A percentile compares a stretch with the other conserved stretches of the same genome.
Evolutionary conservation across 176 grass and related monocot genomes (phyloP).

Genomic region (Oryza brachyantha): DNA sequence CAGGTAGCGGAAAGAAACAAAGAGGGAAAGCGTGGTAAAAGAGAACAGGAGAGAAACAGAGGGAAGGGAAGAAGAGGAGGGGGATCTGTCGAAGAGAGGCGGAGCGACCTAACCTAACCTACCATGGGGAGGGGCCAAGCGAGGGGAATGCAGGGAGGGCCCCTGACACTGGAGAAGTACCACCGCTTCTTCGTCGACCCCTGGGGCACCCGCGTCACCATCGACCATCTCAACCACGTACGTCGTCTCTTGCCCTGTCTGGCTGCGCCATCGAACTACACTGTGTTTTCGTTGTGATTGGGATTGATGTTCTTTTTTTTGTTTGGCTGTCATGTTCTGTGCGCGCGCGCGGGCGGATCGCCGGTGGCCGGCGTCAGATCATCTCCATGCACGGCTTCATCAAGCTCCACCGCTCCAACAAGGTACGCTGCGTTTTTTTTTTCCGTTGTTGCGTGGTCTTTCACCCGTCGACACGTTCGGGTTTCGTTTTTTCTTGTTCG

Average conservation of each 20-base stretch:
- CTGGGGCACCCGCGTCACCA: conserved; percentile 16
- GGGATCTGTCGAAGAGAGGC: background rate
- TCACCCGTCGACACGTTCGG: too few species aligned
- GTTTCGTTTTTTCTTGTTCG: background rate
- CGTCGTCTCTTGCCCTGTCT: background rate
- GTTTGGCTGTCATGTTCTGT: background rate
- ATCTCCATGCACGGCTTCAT: conserved; percentile 53
- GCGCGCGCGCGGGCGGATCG: background rate
- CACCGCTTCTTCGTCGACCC: conserved; percentile 44
- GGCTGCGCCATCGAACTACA: background rate
- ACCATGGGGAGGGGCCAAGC: background rate
- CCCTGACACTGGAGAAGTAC: conserved; percentile 56
- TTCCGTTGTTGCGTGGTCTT: too few species aligned
- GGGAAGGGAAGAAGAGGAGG: background rate
- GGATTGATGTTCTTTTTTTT: background rate
- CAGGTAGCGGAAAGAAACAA: background rate
- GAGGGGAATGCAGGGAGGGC: background rate
- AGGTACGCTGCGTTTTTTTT: conserved; percentile 17
- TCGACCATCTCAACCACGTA: conserved; percentile 51
- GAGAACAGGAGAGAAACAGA: background rate
- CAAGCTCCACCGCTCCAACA: conserved; percentile 9
- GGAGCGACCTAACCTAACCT: background rate
- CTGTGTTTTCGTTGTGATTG: too few species aligned
- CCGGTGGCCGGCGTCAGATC: conserved; percentile 36
- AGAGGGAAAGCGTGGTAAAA: background rate